phyloP scores from a whole-genome alignment of 148 eudicot genomes.

The Fallopia convolvulus region DNA sequence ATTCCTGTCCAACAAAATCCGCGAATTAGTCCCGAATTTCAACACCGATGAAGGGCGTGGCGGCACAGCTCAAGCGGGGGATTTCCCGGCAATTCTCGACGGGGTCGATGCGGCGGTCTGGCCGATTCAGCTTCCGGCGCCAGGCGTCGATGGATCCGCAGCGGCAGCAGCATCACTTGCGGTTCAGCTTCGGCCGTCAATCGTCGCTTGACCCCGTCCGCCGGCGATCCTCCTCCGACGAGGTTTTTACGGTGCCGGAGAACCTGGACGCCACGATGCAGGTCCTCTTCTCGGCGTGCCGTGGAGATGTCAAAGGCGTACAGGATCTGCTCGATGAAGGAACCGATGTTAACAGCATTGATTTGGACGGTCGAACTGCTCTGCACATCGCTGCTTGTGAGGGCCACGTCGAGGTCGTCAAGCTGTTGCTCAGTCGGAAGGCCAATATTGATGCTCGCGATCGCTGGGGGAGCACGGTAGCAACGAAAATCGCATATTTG shows the following conservation, averaged over 20 bases:
- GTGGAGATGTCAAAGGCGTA: slow-evolving; percentile 65
- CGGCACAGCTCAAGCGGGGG: slow-evolving; percentile 65
- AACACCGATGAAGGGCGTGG: slow-evolving; percentile 38
- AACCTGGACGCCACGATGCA: slow-evolving; percentile 90
- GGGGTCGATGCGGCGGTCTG: slow-evolving; percentile 56
- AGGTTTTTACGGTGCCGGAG: slow-evolving; percentile 48
- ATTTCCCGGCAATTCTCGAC: slow-evolving; percentile 91
- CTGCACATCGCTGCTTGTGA: slow-evolving; percentile 94
- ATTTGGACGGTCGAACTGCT: slow-evolving; percentile 92
- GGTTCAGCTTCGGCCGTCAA: slow-evolving; percentile 92
- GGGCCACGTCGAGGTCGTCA: slow-evolving; percentile 70
- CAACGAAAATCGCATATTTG: background rate
- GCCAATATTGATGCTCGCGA: slow-evolving; percentile 91
- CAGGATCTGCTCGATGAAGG: slow-evolving; percentile 72
- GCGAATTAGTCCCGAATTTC: background rate
- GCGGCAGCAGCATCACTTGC: slow-evolving; percentile 36
- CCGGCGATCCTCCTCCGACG: slow-evolving; percentile 35
- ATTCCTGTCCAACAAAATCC: background rate
- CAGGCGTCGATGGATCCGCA: slow-evolving; percentile 78
- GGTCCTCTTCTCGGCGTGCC: slow-evolving; percentile 66
- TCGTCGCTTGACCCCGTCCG: slow-evolving; percentile 89
- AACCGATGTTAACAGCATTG: slow-evolving; percentile 85
- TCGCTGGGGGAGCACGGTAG: slow-evolving; percentile 99
- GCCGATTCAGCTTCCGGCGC: slow-evolving; percentile 58
- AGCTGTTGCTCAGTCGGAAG: slow-evolving; percentile 63